phyloP scores from a whole-genome alignment of 2,329 filamentous ascomycete species.

The Paradendryphiella salina region DNA sequence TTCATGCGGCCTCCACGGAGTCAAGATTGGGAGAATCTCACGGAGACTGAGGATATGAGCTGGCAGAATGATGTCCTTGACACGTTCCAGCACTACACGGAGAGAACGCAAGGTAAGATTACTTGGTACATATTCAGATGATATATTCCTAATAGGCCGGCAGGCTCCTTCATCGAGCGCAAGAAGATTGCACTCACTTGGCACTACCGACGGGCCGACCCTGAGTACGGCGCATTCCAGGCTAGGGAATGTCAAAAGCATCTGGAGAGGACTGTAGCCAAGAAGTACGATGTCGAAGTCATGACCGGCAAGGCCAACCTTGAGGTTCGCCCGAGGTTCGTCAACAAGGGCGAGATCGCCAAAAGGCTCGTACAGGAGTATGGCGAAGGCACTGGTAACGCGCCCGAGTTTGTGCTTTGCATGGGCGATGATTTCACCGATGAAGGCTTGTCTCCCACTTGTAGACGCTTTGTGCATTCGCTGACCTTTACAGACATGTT shows the following conservation, averaged over 20 bases:
- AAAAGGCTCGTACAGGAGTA: slow-evolving; percentile 80
- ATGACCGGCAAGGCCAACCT: slow-evolving; percentile 97
- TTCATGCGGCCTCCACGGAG: slow-evolving; percentile 83
- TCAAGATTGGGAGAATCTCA: slow-evolving; percentile 84
- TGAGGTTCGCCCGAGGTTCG: slow-evolving; percentile 92
- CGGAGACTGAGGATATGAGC: slow-evolving; percentile 83
- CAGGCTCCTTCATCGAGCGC: slow-evolving; percentile 87
- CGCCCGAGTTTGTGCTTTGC: slow-evolving; percentile 85
- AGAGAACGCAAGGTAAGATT: slow-evolving; percentile 74
- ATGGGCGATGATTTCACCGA: slow-evolving; percentile 96
- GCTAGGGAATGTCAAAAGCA: slow-evolving; percentile 79
- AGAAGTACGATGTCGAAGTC: slow-evolving; percentile 88
- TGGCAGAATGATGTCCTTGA: slow-evolving; percentile 88
- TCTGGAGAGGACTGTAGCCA: slow-evolving; percentile 74
- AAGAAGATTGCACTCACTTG: slow-evolving; percentile 95
- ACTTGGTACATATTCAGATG: too few relatives aligned
- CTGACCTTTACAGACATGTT: slow-evolving; percentile 68
- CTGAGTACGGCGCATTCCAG: slow-evolving; percentile 79
- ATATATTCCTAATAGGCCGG: slow-evolving; percentile 16
- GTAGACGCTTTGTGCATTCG: neutral
- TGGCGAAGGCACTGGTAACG: slow-evolving; percentile 57
- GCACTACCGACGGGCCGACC: slow-evolving; percentile 93
- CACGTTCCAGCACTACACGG: slow-evolving; percentile 85
- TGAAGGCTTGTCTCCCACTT: slow-evolving; percentile 66
- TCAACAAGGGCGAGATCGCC: slow-evolving; percentile 97